Percentiles rank a stretch among this genome's conserved stretches.
These are phyloP conservation scores for Biscogniauxia sp. DNA, from an alignment of 2,329 filamentous ascomycete genomes.

Conservation along the genomic window DNA sequence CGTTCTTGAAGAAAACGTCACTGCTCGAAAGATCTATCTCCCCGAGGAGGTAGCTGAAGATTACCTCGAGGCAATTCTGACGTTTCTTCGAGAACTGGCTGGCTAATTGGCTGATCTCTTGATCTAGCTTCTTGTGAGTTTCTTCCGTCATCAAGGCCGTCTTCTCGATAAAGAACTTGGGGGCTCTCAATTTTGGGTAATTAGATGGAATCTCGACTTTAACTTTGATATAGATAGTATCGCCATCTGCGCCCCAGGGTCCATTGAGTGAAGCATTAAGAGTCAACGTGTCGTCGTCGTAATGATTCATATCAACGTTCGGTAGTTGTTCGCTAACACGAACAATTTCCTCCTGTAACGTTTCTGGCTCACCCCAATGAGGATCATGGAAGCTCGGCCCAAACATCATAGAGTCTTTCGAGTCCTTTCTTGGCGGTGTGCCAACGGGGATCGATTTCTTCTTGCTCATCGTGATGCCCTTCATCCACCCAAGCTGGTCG, in stretches of 20 bases:
- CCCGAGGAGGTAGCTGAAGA: constrained; percentile 62
- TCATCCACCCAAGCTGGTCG: constrained; percentile 67
- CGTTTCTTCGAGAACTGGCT: constrained; percentile 54
- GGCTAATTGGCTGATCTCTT: constrained; percentile 56
- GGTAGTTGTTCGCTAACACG: constrained; percentile 61
- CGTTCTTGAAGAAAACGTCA: constrained; percentile 61
- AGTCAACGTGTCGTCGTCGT: constrained; percentile 60
- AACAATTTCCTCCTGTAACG: constrained; percentile 63
- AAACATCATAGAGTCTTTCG: constrained; percentile 52
- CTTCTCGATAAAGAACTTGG: constrained; percentile 60
- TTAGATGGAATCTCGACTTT: constrained; percentile 57
- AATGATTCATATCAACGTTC: constrained; percentile 63
- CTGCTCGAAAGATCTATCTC: constrained; percentile 61
- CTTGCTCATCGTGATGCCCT: constrained; percentile 63
- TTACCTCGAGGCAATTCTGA: constrained; percentile 61
- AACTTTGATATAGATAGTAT: constrained; percentile 61
- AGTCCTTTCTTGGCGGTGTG: constrained; percentile 47
- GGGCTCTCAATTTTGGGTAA: constrained; percentile 58
- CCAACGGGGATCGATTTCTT: constrained; percentile 43
- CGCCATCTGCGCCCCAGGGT: constrained; percentile 58
- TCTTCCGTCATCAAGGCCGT: constrained; percentile 60
- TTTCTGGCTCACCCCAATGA: constrained; percentile 61
- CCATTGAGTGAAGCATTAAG: constrained; percentile 62
- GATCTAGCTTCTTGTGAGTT: constrained; percentile 51
- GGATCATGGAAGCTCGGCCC: constrained; percentile 51